These are phyloP conservation scores for Chrysochromulina tobinii DNA, from an alignment of 78 protist genomes.

Conservation along the genomic window DNA sequence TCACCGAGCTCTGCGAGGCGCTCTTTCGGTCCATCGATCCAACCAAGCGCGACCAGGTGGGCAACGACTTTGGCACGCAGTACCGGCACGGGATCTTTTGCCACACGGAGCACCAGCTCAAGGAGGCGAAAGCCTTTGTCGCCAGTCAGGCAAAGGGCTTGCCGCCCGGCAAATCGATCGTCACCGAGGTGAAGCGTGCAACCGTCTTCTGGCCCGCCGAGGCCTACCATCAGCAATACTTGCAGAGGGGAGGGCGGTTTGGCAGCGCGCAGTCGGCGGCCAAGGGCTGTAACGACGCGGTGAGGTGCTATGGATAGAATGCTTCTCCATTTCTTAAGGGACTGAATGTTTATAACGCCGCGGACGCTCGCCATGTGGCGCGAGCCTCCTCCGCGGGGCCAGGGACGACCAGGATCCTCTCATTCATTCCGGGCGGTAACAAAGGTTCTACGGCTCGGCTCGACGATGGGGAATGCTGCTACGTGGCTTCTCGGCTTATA, in stretches of 20 bases:
- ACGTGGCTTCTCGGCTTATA: too few species aligned
- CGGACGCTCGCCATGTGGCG: too few species aligned
- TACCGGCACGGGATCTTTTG: background rate
- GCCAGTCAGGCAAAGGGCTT: background rate
- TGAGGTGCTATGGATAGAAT: too few species aligned
- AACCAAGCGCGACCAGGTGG: background rate
- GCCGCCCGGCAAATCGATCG: background rate
- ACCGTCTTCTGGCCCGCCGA: constrained; percentile 5
- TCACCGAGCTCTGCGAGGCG: background rate
- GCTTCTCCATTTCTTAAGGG: too few species aligned
- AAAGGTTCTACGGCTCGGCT: too few species aligned
- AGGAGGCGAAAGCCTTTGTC: background rate
- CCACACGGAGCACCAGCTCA: background rate
- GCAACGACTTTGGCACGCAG: background rate
- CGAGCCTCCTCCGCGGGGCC: too few species aligned
- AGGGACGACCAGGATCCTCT: too few species aligned
- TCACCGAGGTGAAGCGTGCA: background rate
- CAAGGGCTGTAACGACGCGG: too few species aligned
- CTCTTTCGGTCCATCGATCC: background rate
- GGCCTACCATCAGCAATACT: background rate
- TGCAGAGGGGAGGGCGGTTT: background rate
- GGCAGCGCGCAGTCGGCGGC: too few species aligned
- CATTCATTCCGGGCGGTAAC: too few species aligned
- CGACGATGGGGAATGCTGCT: too few species aligned
- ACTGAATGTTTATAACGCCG: too few species aligned